Base-by-base conservation (phyloP, 2,329 filamentous ascomycete species). In the Epichloe amarillans region DNA sequence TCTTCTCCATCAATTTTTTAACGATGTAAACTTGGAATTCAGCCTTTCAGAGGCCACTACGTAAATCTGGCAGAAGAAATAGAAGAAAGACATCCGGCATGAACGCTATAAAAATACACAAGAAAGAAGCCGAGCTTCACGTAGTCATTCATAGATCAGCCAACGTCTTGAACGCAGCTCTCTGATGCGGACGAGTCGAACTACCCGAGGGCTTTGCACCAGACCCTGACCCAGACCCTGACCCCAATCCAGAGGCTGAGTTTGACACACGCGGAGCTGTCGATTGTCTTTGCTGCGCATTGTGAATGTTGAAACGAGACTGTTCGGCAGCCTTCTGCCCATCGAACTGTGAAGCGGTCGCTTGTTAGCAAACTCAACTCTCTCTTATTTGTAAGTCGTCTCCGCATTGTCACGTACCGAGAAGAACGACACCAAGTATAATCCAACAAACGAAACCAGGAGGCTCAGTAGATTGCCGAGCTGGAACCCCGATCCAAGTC, bases 361-460 rank as follows among this genome's bases (percentile, higher is more conserved):
- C 48, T 17, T 50, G 58, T 66, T 54, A 67, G 60, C 49, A 49
- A 55, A 46, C 21, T 43, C 21, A 5, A 7, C 17, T 47, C n/a
- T 12, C n/a, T 35, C 10, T 47, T 19, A 49, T 21, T 46, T 19
- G 15, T 4, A 38, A 51, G 47, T 21, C 46, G 26, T 55, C 33
- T 17, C 39, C 3, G 53, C 17, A 15, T 54, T 35, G 44, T 36
- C 49, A 71, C 76, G 51, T 69, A 75, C 78, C 62, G 79, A 75
- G 56, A 84, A 73, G n/a, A 84, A 64, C 4, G 78, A 81, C 7
- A 72, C 70, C 42, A 84, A 64, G 60, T 84, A 84, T 4, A 84
- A 64, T 14, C 79, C 80, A 44, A 83, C 67, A 54, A 83, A 79
- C 5, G 69, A 66, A 44, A 81, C 58, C 7, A 83, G 57, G 0